These are phyloP conservation scores for Botrytis porri DNA, from an alignment of 2,329 filamentous ascomycete genomes.

Conservation along the genomic window DNA sequence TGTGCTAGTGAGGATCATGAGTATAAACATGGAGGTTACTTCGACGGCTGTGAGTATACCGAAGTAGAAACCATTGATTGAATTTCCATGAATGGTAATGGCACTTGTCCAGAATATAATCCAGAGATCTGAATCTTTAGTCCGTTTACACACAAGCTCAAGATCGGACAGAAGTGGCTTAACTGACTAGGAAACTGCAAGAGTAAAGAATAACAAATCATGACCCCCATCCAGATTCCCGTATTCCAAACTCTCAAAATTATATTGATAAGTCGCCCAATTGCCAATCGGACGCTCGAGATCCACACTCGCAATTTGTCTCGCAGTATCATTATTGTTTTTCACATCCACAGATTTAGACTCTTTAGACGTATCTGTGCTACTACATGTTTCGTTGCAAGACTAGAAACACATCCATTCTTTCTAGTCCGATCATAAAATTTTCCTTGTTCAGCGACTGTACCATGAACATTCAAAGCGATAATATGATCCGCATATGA, in stretches of 20 bases:
- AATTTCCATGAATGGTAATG: neutral
- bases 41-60: neutral
- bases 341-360: neutral
- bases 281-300: slow-evolving; percentile 26
- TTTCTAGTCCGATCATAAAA: slow-evolving; percentile 22
- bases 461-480: slow-evolving; percentile 36
- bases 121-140: neutral
- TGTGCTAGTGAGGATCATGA: neutral
- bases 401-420: slow-evolving; percentile 26
- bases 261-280: slow-evolving; percentile 27
- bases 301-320: slow-evolving; percentile 26
- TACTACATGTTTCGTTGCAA: slow-evolving; percentile 22
- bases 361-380: slow-evolving; percentile 16
- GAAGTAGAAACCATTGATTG: neutral
- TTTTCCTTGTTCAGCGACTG: slow-evolving; percentile 36
- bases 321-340: slow-evolving; percentile 16
- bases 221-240: slow-evolving; percentile 39
- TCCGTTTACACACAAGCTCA: neutral
- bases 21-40: neutral
- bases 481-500: slow-evolving; percentile 34
- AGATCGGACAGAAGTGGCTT: neutral
- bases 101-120: neutral
- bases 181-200: neutral
- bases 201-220: neutral
- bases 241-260: slow-evolving; percentile 23